Evolutionary conservation across 2,329 filamentous ascomycete genomes (phyloP).

Genomic region (Apiospora aurea): DNA sequence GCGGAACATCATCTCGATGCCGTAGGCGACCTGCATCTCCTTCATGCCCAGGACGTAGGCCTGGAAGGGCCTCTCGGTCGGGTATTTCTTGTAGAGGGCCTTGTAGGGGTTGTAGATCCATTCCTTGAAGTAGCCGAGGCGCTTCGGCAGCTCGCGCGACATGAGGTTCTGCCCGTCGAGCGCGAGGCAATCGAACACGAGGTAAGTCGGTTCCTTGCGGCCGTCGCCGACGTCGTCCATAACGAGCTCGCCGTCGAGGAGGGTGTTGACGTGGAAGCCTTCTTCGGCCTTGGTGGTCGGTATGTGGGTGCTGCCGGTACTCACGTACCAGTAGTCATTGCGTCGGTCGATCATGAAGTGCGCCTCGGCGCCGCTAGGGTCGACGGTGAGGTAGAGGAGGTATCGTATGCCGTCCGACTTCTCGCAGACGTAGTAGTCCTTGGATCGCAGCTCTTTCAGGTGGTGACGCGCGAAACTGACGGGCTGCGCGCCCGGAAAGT

Average conservation of each 20-base stretch:
- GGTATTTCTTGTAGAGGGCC: slow-evolving; percentile 68
- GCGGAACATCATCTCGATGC: slow-evolving; percentile 89
- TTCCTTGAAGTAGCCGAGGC: slow-evolving; percentile 84
- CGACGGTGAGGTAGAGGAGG: slow-evolving; percentile 84
- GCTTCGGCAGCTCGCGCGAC: slow-evolving; percentile 83
- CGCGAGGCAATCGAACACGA: slow-evolving; percentile 93
- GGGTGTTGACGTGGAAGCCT: slow-evolving; percentile 78
- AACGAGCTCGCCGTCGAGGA: slow-evolving; percentile 94
- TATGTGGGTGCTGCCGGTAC: slow-evolving; percentile 75
- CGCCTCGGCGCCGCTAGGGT: slow-evolving; percentile 67
- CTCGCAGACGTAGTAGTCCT: slow-evolving; percentile 97
- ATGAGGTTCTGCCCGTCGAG: slow-evolving; percentile 80
- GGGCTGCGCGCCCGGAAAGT: slow-evolving; percentile 91
- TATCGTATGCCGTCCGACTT: slow-evolving; percentile 97
- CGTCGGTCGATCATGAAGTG: slow-evolving; percentile 97
- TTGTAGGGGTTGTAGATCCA: slow-evolving; percentile 77
- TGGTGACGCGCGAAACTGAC: slow-evolving; percentile 89
- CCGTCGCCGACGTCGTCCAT: slow-evolving; percentile 78
- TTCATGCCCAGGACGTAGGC: slow-evolving; percentile 89
- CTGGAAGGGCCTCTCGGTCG: slow-evolving; percentile 72
- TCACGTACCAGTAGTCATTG: slow-evolving; percentile 94
- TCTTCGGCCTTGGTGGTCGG: slow-evolving; percentile 71
- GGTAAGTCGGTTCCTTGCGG: slow-evolving; percentile 75
- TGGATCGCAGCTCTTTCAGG: slow-evolving; percentile 77
- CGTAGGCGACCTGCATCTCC: slow-evolving; percentile 87